Evolutionary conservation across 805 yeast genomes (phyloP), one percentile per base, ranked within the genome.

Genomic region (Pichia eremophila): DNA sequence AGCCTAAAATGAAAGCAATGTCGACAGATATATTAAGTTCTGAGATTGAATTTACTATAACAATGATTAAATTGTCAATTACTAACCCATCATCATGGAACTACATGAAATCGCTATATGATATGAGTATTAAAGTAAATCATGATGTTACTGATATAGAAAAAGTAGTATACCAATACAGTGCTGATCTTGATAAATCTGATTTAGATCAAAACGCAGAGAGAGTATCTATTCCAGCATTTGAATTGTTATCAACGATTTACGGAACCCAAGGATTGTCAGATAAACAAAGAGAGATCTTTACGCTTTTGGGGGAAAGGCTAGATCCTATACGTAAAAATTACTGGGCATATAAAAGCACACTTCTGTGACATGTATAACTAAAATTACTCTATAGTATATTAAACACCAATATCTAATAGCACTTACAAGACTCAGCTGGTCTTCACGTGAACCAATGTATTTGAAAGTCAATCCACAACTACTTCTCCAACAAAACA

Each of bases 31-130:
- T 55, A 6, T 52, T 73, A 4, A 58, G 64, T 0, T 56, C 57
- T 4, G 97, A 90, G 57, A 57, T 83, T 2, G 70, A 67, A 5
- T 86, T 65, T 57, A 73, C 77, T 2, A 70, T 68, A 54, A 58
- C 53, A 1, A 62, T 70, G 48, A 84, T 91, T 19, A 67, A 53
- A 15, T 36, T 64, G 34, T 81, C 88, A 2, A 95, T 96, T 0
- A 87, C 85, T 41, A 91, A 93, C 60, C 80, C 84, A 41, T 80
- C 95, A 8, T 68, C 85, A 0, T 91, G 98, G 99, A 83, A 83
- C 57, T 93, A 91, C 60, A 62, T 89, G 17, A 59, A 63, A 38
- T 46, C 35, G 7, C 18, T 19, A 2, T 34, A 25, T 44, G 42
- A 91, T 1, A 54, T 86, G 0, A 71, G 73, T 55, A 66, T 8